Evolutionary conservation across 2,329 filamentous ascomycete genomes (phyloP), one percentile per base, ranked within the genome.

Genomic region (Botryosphaeria agaves): DNA sequence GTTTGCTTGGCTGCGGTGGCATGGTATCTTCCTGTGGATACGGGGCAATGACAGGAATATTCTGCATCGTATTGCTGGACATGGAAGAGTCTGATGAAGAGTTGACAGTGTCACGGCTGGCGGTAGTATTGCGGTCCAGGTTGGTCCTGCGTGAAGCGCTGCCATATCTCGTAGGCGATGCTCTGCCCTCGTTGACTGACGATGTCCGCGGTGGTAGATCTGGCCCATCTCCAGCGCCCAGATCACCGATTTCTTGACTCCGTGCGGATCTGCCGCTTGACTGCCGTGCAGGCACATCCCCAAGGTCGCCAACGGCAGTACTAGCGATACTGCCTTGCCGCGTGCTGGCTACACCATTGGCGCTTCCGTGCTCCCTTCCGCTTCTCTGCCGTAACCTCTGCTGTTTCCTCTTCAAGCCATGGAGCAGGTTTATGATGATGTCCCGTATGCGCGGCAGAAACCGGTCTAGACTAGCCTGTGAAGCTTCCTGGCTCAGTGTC

Each of bases 391-490:
- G 61, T 45, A 98, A 57, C 44, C 84, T 82, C 47, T 92, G 85
- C 50, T 98, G 89, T 53, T 98, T 98, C 54, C 87, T 77, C 61
- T 98, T 98, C 38, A 98, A 59, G 2, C 89, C 89, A 51, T 98
- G 89, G 6, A 98, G 68, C 18, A 98, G 64, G 49, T 92, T 94
- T 54, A 98, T 95, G 49, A 98, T 98, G 46, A 98, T 98, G 53
- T 98, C 89, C 44, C 89, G 76, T 52, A 98, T 98, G 35, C 80
- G 73, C 1, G 89, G 89, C 18, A 98, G 62, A 52, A 92, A 98
- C 50, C 79, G 80, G 52, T 98, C 89, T 36, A 98, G 65, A 52
- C 85, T 94, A 49, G 91, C 77, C 29, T 85, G 76, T 42, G 82
- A 94, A 4, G 89, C 89, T 56, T 95, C 85, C 49, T 98, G 89